Evolutionary conservation across 768 basidiomycete species (phyloP), one percentile per base, ranked within the genome.

Genomic region (Lanmaoa pseudosensibilis): DNA sequence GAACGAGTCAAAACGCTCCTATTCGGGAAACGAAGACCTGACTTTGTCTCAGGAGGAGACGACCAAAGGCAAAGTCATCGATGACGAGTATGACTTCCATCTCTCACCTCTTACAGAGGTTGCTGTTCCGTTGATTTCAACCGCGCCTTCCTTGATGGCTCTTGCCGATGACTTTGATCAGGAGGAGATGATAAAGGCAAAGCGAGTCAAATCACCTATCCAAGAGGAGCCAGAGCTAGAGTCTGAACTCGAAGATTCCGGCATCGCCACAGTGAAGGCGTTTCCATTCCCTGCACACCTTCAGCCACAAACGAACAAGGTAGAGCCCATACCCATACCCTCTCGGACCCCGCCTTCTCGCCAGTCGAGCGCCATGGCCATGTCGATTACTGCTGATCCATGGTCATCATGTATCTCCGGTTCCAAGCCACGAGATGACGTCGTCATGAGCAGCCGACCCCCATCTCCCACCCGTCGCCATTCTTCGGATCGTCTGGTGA

Each of bases 41-140:
- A 9, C 46, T 1, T 38, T 45, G 52, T 50, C 63, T 46, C 57
- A 61, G 30, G 33, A 55, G 30, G 61, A 61, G 52, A 61, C 39
- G 30, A 23, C 45, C 38, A 70, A 68, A 59, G 62, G 57, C 46
- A 69, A 62, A 62, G 50, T 57, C 46, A 41, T 65, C 30, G 60
- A 70, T 18, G 72, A 71, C 10, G 66, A 72, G 8, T 46, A 44
- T 39, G 63, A 73, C 16, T 57, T 73, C 40, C 70, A 67, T 47
- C 68, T 72, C 12, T 72, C 70, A 11, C 70, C 70, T 57, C 72
- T 72, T 7, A 19, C 49, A 50, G 72, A 72, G 53, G 48, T 64
- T 19, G 30, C 60, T 19, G 63, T 52, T 19, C 68, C 72, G 2
- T 45, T 73, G 57, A 40, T 63, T 34, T 72, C 70, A 0, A 64